Conservation (phyloP, 164 flowering plant species). For the Pachysandra terminalis region DNA sequence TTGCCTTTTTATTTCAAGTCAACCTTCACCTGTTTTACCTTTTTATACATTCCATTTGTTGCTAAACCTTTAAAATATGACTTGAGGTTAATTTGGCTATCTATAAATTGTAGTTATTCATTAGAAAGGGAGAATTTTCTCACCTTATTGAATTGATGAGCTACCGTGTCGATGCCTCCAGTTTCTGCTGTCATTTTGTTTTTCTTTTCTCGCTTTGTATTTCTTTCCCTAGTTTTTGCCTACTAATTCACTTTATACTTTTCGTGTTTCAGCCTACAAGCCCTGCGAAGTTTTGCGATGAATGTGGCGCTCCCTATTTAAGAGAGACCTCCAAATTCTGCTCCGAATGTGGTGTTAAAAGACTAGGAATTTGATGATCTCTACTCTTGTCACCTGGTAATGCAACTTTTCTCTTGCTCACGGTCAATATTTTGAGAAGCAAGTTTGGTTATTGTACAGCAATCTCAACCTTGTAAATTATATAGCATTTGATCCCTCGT, state of each 20-base stretch:
- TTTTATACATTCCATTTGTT: too few species aligned
- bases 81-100: too few species aligned
- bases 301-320: constrained; percentile 83
- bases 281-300: constrained; percentile 92
- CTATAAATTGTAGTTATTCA: background rate
- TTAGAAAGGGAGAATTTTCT: background rate
- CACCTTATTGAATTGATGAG: background rate
- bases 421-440: constrained; percentile 5
- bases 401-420: background rate
- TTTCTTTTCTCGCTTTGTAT: background rate
- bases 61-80: background rate
- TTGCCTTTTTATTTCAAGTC: background rate
- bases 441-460: constrained; percentile 2
- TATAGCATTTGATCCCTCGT: background rate
- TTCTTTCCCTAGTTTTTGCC: background rate
- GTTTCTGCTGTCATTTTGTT: background rate
- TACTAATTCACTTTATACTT: background rate
- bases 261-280: constrained; percentile 48
- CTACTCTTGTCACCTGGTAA: background rate
- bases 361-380: constrained; percentile 64
- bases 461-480: background rate
- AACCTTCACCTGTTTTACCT: background rate
- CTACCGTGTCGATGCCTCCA: background rate
- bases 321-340: constrained; percentile 95
- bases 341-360: constrained; percentile 86